Conservation (phyloP, 1,284 basidiomycete genomes). For the Fomitopsis betulina region DNA sequence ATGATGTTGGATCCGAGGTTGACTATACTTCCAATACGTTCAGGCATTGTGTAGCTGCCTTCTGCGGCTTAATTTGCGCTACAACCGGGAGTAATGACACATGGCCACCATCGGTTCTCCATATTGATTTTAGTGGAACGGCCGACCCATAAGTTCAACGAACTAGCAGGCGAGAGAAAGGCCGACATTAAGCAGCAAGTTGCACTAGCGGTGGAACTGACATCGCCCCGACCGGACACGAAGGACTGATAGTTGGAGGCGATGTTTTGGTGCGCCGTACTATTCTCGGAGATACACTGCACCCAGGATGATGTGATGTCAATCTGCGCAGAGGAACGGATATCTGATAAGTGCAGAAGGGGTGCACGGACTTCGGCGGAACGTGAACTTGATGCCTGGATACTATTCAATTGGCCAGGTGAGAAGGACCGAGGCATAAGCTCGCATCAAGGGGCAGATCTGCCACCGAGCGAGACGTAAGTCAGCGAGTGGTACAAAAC, state of each 20-base stretch:
- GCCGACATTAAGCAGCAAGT: too few species aligned
- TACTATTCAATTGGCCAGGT: not conserved
- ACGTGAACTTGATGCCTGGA: not conserved
- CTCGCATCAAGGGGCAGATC: not conserved
- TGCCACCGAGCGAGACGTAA: not conserved
- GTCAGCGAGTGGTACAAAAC: conserved; percentile 1
- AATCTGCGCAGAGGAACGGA: not conserved
- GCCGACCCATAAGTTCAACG: too few species aligned
- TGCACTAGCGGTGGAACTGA: too few species aligned
- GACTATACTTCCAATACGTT: not conserved
- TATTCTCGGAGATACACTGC: not conserved
- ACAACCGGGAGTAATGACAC: not conserved
- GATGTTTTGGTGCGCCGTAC: not conserved
- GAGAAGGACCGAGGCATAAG: conserved; percentile 1
- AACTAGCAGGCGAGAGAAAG: too few species aligned
- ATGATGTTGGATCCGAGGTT: not conserved
- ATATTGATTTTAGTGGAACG: too few species aligned
- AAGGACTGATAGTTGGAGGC: not conserved
- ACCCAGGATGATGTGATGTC: not conserved
- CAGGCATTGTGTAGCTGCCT: not conserved
- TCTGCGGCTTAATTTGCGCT: not conserved
- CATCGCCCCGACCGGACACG: too few species aligned
- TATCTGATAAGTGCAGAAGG: conserved; percentile 3
- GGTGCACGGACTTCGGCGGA: conserved; percentile 1
- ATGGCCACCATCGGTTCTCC: not conserved